Conservation (phyloP, 495 filamentous ascomycete species). For the Letharia lupina region DNA sequence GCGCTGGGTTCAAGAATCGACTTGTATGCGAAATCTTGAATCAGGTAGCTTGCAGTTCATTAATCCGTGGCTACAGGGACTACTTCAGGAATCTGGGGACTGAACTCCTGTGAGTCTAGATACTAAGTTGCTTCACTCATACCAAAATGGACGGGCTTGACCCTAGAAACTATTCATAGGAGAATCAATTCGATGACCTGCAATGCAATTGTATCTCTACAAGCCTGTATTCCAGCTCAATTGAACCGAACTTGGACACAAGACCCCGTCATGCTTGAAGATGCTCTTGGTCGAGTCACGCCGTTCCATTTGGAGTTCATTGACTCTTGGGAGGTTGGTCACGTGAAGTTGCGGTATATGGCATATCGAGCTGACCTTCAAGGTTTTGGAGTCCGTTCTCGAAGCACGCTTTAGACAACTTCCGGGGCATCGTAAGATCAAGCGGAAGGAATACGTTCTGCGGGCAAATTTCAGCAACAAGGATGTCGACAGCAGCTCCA, state of each 20-base stretch:
- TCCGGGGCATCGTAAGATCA: background rate
- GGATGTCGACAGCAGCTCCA: background rate
- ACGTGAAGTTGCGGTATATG: background rate
- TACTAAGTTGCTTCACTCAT: background rate
- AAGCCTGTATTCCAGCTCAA: conserved; percentile 3
- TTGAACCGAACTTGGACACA: conserved; percentile 7
- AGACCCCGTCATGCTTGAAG: conserved; percentile 13
- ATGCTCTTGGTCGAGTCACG: conserved; percentile 12
- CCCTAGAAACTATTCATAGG: background rate
- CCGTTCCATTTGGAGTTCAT: conserved; percentile 15
- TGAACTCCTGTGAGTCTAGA: background rate
- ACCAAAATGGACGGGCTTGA: background rate
- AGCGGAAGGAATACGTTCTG: background rate
- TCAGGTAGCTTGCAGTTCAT: background rate
- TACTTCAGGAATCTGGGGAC: conserved; percentile 1
- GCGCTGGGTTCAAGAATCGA: conserved; percentile 3
- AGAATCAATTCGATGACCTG: conserved; percentile 11
- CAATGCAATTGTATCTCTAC: conserved; percentile 1
- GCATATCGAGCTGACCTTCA: background rate
- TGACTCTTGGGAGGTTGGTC: conserved; percentile 15
- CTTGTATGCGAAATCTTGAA: background rate
- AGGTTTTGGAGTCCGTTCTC: background rate
- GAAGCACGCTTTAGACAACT: background rate
- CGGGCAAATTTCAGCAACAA: background rate
- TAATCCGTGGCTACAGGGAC: background rate